A percentile compares a stretch with the other conserved stretches of the same genome.
Conservation (phyloP, 305 asterid genomes). For the Fraxinus nigra region DNA sequence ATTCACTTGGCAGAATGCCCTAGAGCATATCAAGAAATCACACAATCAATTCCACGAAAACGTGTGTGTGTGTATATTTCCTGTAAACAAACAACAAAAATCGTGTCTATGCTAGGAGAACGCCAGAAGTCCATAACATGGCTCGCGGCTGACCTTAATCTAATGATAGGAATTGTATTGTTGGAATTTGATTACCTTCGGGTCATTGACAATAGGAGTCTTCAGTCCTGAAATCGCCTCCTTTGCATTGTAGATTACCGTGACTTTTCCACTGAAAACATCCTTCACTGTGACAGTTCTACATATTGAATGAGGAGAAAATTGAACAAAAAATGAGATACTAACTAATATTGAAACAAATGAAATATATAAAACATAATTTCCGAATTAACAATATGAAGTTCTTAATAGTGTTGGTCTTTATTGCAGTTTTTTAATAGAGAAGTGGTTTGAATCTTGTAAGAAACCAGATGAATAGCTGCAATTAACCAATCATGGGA, state of each 20-base stretch:
- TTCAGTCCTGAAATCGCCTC: slow-evolving; percentile 52
- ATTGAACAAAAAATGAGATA: neutral
- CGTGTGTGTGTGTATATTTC: neutral
- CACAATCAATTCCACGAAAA: neutral
- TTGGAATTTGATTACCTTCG: slow-evolving; percentile 35
- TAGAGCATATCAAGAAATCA: slow-evolving; percentile 15
- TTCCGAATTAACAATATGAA: neutral
- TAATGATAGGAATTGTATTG: neutral
- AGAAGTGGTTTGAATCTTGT: neutral
- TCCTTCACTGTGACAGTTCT: slow-evolving; percentile 58
- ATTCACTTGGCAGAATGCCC: slow-evolving; percentile 55
- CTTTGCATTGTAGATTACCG: slow-evolving; percentile 56
- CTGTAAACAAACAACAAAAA: neutral
- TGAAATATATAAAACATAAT: neutral
- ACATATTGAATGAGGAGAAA: slow-evolving; percentile 12
- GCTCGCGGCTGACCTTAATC: neutral
- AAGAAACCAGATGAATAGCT: neutral
- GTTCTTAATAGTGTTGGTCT: neutral
- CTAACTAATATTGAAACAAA: neutral
- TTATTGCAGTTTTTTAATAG: neutral
- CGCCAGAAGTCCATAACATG: neutral
- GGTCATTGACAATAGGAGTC: slow-evolving; percentile 58
- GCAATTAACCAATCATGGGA: neutral
- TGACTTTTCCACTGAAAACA: slow-evolving; percentile 41
- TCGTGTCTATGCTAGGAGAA: neutral